Base-by-base conservation (phyloP, 2,329 filamentous ascomycete genomes). In the Dactylellina parvicollis region DNA sequence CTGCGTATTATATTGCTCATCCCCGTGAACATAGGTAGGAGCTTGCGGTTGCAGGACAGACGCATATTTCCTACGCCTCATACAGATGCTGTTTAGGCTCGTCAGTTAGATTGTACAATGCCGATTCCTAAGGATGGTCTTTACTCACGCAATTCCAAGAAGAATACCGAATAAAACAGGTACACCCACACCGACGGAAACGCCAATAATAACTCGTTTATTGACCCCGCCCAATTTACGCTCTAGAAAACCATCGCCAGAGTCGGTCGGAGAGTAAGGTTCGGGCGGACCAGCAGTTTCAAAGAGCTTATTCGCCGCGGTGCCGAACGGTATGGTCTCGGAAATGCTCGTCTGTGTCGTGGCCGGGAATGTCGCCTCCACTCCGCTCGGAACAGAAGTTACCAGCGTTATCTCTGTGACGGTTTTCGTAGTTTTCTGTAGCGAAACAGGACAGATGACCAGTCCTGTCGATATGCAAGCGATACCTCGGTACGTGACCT, bases 361-460 rank as follows among this genome's bases (percentile, higher is more conserved):
- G 1, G 76, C 76, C 0, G 84, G 83, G 75, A 83, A 85, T 0
- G 80, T 82, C 0, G 82, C 79, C 0, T 79, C 73, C 0, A 76
- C 77, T 0, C 83, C 82, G 0, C 80, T 79, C 0, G 81, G 76
- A 2, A 85, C 79, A 0, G 82, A 77, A 0, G 83, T 82, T 1
- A 81, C 79, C 1, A 82, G 75, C 0, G 83, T 85, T 50, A 49
- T 18, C 14, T 78, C 78, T 0, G 80, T 83, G 0, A 78, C 80
- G 14, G 81, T 81, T 0, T 80, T 79, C 0, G 76, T 76, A 0
- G 84, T 83, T 12, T 78, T 82, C 76, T 86, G 85, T 12, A 84
- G 79, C 0, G 84, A 85, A 0, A 78, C 81, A 0, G 86, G 86
- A 71, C 86, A 88, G 75, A 84, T 83, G 30, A 82, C 75, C 0